These are phyloP conservation scores for Reticulascus tulasneorum DNA, from an alignment of 2,329 filamentous ascomycete species.

Conservation along the genomic window DNA sequence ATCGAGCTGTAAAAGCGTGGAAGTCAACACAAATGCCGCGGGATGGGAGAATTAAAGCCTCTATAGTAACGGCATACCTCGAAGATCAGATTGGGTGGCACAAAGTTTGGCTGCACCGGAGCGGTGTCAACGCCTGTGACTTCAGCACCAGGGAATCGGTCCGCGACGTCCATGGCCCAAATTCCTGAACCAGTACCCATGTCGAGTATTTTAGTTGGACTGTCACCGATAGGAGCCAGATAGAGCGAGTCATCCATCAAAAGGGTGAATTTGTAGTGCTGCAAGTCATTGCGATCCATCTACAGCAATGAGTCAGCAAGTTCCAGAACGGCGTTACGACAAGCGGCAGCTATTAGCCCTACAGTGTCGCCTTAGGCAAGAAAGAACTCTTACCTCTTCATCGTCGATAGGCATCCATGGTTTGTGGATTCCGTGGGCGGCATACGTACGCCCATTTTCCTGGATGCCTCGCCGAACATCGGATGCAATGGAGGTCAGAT, in stretches of 20 bases:
- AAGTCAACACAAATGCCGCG: conserved; percentile 42
- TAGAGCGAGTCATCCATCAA: conserved; percentile 27
- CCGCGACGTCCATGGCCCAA: conserved; percentile 42
- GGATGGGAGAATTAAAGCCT: too few species aligned
- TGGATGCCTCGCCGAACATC: conserved; percentile 18
- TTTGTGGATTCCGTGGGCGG: conserved; percentile 19
- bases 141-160: conserved; percentile 40
- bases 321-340: too few species aligned
- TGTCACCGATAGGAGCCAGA: conserved; percentile 19
- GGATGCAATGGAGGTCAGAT: conserved; percentile 21
- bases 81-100: conserved; percentile 59
- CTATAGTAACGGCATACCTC: conserved; percentile 45
- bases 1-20: conserved; percentile 58
- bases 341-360: too few species aligned
- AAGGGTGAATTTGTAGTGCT: conserved; percentile 30
- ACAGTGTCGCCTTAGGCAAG: too few species aligned
- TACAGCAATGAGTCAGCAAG: too few species aligned
- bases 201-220: conserved; percentile 33
- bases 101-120: conserved; percentile 52
- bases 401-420: too few species aligned
- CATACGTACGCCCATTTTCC: conserved; percentile 19
- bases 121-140: conserved; percentile 54
- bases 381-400: too few species aligned
- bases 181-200: conserved; percentile 44
- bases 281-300: conserved; percentile 30